These are phyloP conservation scores for Aspergillus proliferans DNA, from an alignment of 2,329 filamentous ascomycete genomes.

Conservation along the genomic window DNA sequence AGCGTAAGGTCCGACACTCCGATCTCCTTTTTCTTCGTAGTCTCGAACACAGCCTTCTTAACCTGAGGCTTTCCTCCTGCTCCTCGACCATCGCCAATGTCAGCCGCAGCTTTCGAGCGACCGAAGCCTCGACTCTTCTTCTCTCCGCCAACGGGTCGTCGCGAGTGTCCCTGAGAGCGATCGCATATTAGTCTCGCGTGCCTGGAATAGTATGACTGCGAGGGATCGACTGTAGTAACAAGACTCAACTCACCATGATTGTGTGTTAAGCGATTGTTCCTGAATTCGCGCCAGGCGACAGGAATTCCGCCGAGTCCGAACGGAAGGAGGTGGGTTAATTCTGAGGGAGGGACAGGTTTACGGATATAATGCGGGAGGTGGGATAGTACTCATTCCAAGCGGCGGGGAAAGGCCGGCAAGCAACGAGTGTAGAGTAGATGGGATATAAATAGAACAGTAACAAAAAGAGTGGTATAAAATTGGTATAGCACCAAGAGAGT, in stretches of 20 bases:
- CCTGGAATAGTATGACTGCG: not conserved
- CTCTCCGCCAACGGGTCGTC: slow-evolving; percentile 37
- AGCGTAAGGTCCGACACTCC: slow-evolving; percentile 96
- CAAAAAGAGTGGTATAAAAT: not conserved
- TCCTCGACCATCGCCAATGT: slow-evolving; percentile 39
- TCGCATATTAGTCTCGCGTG: slow-evolving; percentile 1
- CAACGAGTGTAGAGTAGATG: not conserved
- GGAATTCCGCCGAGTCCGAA: slow-evolving; percentile 25
- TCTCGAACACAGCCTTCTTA: slow-evolving; percentile 94
- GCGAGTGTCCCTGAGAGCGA: slow-evolving; percentile 34
- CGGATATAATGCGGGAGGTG: slow-evolving; percentile 2
- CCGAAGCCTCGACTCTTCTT: slow-evolving; percentile 38
- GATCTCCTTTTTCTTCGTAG: slow-evolving; percentile 97
- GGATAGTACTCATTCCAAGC: slow-evolving; percentile 12
- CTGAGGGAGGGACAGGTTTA: slow-evolving; percentile 6
- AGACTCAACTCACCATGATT: slow-evolving; percentile 27
- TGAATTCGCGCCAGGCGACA: slow-evolving; percentile 25
- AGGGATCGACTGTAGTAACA: not conserved
- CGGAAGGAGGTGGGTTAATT: slow-evolving; percentile 1
- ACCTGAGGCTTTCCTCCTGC: slow-evolving; percentile 59
- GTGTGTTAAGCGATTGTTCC: slow-evolving; percentile 20
- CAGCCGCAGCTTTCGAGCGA: slow-evolving; percentile 37
- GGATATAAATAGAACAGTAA: not conserved
- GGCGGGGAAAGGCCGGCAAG: slow-evolving; percentile 4
- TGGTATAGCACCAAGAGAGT: not conserved